Base-by-base conservation (phyloP, 139 green algal genomes). In the Yamagishiella unicocca region DNA sequence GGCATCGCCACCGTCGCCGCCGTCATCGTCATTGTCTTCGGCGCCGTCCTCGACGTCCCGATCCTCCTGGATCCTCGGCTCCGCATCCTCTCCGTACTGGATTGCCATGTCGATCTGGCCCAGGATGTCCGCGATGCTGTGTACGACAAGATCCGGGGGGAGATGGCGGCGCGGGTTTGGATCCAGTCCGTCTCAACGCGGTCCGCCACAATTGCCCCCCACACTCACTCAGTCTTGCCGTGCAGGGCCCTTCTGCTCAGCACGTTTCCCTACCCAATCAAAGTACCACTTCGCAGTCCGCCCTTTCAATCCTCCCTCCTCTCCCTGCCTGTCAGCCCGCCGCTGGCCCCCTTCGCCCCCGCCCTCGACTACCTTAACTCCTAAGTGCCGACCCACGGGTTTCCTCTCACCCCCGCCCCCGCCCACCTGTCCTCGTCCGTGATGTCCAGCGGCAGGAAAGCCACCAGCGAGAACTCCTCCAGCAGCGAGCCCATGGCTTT, bases 1-100 rank as follows among this genome's bases (percentile, higher is more conserved):
- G 79, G 61, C 61, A 35, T 42, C 40, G 24, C 77, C 84, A 2
- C 76, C 83, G 4, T 81, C 82, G 4, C 53, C 82, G 1, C 46
- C 81, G 4, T 4, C 61, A 2, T 46, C 83, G 9, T 53, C 84
- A 31, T 54, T 50, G 7, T 46, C 66, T 22, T 77, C 87, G 9
- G 74, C 87, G 9, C 25, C 80, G 10, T 29, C 77, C 19, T 90
- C 92, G 0, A 1, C 40, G 38, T 79, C 58, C 31, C 91, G 90
- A 29, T 94, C 82, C 27, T 98, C 96, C 12, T 92, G 50, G 0
- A 95, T 93, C 83, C 96, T 96, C 6, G 98, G 96, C 29, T 99
- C 97, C 17, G 94, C 93, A 87, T 99, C 97, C 89, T 99, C 97
- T 0, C 97, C 97, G 76, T 94, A 99, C 92, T 99, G 97, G 22